phyloP scores from a whole-genome alignment of 129 eudicot species.

The Chrysanthemum lavandulifolium region DNA sequence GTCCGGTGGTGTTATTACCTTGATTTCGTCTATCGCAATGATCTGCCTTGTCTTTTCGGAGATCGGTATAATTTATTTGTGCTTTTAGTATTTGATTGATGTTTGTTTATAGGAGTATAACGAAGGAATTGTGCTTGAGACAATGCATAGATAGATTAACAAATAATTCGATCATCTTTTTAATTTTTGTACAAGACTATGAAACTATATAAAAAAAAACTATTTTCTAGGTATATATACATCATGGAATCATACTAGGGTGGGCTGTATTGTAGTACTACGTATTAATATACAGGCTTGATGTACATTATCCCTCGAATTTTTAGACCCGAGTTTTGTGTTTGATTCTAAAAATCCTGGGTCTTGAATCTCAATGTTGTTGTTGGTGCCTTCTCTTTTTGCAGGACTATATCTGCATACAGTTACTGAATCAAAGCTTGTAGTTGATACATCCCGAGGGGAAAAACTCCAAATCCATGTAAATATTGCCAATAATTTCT shows the following conservation, averaged over 20 bases:
- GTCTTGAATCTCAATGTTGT: background rate
- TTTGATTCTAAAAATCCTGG: too few species aligned
- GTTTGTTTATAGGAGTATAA: background rate
- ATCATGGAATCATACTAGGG: too few species aligned
- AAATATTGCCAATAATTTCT: background rate
- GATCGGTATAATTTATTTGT: slow-evolving; percentile 43
- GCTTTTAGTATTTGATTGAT: background rate
- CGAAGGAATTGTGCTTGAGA: background rate
- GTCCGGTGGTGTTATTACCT: slow-evolving; percentile 77
- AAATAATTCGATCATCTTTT: too few species aligned
- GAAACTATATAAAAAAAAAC: too few species aligned
- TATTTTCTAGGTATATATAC: too few species aligned
- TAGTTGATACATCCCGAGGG: slow-evolving; percentile 42
- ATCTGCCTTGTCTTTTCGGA: slow-evolving; percentile 68
- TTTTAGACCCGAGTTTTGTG: too few species aligned
- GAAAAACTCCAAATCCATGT: slow-evolving; percentile 37
- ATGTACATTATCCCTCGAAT: too few species aligned
- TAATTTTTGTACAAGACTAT: too few species aligned
- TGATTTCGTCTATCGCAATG: slow-evolving; percentile 62
- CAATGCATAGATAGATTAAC: too few species aligned
- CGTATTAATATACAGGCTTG: too few species aligned
- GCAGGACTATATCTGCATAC: slow-evolving; percentile 62
- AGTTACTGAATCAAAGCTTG: slow-evolving; percentile 42
- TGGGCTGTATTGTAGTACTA: too few species aligned
- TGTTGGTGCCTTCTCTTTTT: slow-evolving; percentile 25